Base-by-base conservation (phyloP, 2,329 filamentous ascomycete genomes). In the Arthroderma uncinatum region DNA sequence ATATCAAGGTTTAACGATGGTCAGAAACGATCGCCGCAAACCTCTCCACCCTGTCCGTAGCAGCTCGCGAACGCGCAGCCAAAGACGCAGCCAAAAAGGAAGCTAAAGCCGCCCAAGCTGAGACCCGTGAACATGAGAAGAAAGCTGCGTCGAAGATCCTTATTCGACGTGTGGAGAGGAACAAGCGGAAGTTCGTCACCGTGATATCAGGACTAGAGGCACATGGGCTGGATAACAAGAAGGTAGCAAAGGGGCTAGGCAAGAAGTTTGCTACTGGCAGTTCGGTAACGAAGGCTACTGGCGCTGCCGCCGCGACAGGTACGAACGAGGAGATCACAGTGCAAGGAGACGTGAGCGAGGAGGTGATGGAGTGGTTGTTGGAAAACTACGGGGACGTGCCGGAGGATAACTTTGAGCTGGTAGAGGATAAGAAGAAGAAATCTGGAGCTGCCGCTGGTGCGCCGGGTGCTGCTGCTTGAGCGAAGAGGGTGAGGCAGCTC, bases 221-320 rank as follows among this genome's bases (percentile, higher is more conserved):
- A 0, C 95, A 96, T 67, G 89, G 89, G 0, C 73, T 97, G 42
- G 92, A 97, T 57, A 80, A 96, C 67, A 98, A 98, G 74, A 97
- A 96, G 77, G 79, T 95, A 6, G 85, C 91, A 58, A 97, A 97
- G 78, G 93, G 97, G 68, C 85, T 97, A 64, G 93, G 93, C 61
- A 98, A 97, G 82, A 97, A 96, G 75, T 97, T 98, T 69, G 93
- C 93, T 30, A 97, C 93, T 8, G 93, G 93, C 0, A 86, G 85
- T 14, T 91, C 86, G 47, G 93, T 98, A 47, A 97, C 92, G 7
- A 95, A 96, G 76, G 82, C 87, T 1, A 81, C 89, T 0, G 84
- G 83, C 57, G 89, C 89, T 21, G 87, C 87, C 12, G 47, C 47
- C 14, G 47, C 47, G 6, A 30, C 47, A n/a, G 61, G 61, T 2